Base-by-base conservation (phyloP, 2,329 filamentous ascomycete genomes). In the Fusarium sterilihyphosum region DNA sequence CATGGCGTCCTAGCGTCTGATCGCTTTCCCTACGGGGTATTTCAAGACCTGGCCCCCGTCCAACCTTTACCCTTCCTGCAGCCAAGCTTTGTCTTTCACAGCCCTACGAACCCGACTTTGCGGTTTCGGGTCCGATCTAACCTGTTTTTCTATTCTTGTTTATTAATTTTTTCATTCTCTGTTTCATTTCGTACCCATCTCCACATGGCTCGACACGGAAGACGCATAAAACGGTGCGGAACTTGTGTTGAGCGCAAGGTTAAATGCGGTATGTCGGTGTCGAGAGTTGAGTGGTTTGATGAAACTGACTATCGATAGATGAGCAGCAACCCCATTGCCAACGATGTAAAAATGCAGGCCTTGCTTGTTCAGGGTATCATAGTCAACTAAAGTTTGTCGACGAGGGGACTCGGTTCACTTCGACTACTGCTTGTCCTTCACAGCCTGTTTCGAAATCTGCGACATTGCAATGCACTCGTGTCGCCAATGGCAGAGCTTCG, bases 161-260 rank as follows among this genome's bases (percentile, higher is more conserved):
- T 12, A 38, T 29, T 37, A 18, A 56, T 37, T 50, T 41, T 20
- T n/a, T 38, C 9, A 8, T 8, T 5, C 18, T 37, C 4, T 35
- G 33, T 33, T 50, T 24, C 20, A 12, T 29, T 22, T 24, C 6
- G 5, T 13, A 10, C 16, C 6, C 18, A 24, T 26, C 31, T 44
- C 38, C 65, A 44, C 67, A 71, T 72, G 70, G 35, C 54, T 20
- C 49, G 70, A 10, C 69, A 72, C 64, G 70, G 70, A 22, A 72
- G 70, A 69, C 70, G 70, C 11, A 65, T 73, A 11, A 72, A 68
- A 37, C 58, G 70, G 26, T 72, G 70, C 64, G 70, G 70, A 2
- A 72, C 70, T 41, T 72, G 70, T 33, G 56, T 69, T n/a, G 70
- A 72, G n/a, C 70, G 70, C 44, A 72, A 72, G 44, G 69, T 73